These are phyloP conservation scores for rapeseed (Brassica napus) DNA, from an alignment of 345 rosid species.

Conservation along the genomic window DNA sequence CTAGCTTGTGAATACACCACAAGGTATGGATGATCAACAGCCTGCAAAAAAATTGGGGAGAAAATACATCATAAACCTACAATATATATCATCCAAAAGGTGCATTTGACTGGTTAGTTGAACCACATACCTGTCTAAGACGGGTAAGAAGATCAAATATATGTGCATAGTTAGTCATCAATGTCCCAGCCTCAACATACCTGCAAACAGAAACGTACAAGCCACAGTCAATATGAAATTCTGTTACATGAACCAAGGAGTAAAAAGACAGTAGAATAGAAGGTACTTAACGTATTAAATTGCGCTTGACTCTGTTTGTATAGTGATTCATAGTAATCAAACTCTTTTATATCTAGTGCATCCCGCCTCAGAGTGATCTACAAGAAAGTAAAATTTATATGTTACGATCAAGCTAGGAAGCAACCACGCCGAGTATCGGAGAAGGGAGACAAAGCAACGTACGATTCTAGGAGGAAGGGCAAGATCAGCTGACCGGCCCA, in stretches of 20 bases:
- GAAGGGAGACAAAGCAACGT: conserved; percentile 36
- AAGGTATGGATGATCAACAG: conserved; percentile 97
- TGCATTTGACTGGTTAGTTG: conserved; percentile 12
- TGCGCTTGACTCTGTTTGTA: conserved; percentile 87
- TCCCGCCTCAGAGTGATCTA: conserved; percentile 88
- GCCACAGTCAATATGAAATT: neutral
- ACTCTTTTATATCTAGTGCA: conserved; percentile 73
- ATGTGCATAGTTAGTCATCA: conserved; percentile 85
- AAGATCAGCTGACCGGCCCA: conserved; percentile 93
- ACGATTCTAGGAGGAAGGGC: conserved; percentile 96
- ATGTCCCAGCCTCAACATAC: conserved; percentile 74
- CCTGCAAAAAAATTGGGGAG: conserved; percentile 52
- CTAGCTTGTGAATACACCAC: conserved; percentile 63
- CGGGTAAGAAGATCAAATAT: conserved; percentile 95
- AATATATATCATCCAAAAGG: neutral
- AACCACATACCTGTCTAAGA: conserved; percentile 73
- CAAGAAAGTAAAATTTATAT: conserved; percentile 23
- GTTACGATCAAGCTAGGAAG: conserved; percentile 6
- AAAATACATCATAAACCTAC: conserved; percentile 27
- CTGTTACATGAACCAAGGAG: neutral
- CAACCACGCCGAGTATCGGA: conserved; percentile 5
- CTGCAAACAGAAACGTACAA: conserved; percentile 47
- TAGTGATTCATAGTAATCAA: conserved; percentile 79
- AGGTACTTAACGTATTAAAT: conserved; percentile 71
- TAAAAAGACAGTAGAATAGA: too few species aligned